These are phyloP conservation scores for Russula virescens DNA, from an alignment of 768 basidiomycete species.

Conservation along the genomic window DNA sequence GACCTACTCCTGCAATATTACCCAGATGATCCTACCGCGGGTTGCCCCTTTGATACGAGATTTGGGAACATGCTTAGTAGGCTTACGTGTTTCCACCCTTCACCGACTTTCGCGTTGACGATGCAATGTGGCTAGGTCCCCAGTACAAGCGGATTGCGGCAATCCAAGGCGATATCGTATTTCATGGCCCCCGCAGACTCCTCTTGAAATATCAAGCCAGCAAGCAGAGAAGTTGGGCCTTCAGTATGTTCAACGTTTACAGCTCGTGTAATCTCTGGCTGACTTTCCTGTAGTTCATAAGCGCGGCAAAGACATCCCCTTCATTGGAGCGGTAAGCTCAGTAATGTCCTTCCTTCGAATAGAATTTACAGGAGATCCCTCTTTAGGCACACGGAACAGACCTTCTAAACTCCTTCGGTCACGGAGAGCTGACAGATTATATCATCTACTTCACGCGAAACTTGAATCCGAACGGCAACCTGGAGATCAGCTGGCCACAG, in stretches of 20 bases:
- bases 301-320: constrained; percentile 1
- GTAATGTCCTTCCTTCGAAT: too few relatives aligned
- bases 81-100: not conserved
- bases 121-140: not conserved
- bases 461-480: constrained; percentile 9
- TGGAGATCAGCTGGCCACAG: constrained; percentile 2
- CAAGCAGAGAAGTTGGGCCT: constrained; percentile 15
- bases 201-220: constrained; percentile 8
- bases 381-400: constrained; percentile 13
- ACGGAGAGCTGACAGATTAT: constrained; percentile 3
- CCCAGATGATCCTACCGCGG: constrained; percentile 23
- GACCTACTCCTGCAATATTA: constrained; percentile 21
- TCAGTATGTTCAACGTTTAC: not conserved
- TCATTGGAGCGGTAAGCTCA: constrained; percentile 13
- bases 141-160: constrained; percentile 26
- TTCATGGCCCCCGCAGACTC: constrained; percentile 15
- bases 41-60: constrained; percentile 27
- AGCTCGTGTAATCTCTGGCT: not conserved
- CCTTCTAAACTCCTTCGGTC: constrained; percentile 7
- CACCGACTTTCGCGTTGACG: not conserved
- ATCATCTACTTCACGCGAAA: constrained; percentile 12
- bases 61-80: not conserved
- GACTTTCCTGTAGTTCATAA: constrained; percentile 9
- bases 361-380: not conserved
- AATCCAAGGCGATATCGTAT: constrained; percentile 20